A percentile compares a stretch with the other conserved stretches of the same genome.
Evolutionary conservation across 441 rosid genomes (phyloP).

Genomic region (Arabidopsis hybrid): DNA sequence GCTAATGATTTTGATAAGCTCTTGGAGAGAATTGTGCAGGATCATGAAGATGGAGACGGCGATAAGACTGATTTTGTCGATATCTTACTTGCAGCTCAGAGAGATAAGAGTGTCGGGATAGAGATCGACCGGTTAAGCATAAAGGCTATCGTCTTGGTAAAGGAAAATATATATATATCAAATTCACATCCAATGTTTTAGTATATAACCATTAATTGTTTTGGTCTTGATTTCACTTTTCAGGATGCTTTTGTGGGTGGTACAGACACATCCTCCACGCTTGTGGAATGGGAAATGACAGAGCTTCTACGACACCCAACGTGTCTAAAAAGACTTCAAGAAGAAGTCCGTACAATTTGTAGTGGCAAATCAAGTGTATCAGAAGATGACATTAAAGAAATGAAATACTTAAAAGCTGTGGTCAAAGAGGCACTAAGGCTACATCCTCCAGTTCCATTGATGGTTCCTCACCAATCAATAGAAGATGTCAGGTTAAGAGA

Average conservation of each 20-base stretch:
- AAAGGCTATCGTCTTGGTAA: slow-evolving; percentile 58
- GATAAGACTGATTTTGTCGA: slow-evolving; percentile 45
- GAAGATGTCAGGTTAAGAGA: slow-evolving; percentile 22
- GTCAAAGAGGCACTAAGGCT: slow-evolving; percentile 34
- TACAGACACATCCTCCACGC: slow-evolving; percentile 36
- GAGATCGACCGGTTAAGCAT: slow-evolving; percentile 45
- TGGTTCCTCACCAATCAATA: slow-evolving; percentile 31
- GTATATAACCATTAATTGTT: not conserved
- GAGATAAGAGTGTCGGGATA: slow-evolving; percentile 39
- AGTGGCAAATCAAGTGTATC: slow-evolving; percentile 23
- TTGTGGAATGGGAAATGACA: slow-evolving; percentile 45
- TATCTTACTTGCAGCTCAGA: slow-evolving; percentile 46
- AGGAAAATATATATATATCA: not conserved
- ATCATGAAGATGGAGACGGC: slow-evolving; percentile 29
- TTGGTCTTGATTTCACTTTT: not conserved
- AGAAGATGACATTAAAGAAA: slow-evolving; percentile 26
- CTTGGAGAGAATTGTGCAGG: slow-evolving; percentile 46
- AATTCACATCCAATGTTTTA: no score
- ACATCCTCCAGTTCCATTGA: slow-evolving; percentile 42
- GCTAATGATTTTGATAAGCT: slow-evolving; percentile 48
- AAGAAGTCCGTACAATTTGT: slow-evolving; percentile 28
- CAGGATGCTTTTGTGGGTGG: slow-evolving; percentile 41
- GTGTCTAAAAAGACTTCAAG: slow-evolving; percentile 19
- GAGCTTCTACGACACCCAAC: slow-evolving; percentile 36
- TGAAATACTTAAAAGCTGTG: slow-evolving; percentile 41